Conservation (phyloP, 345 rosid species). For the Lepidium aucheri region DNA sequence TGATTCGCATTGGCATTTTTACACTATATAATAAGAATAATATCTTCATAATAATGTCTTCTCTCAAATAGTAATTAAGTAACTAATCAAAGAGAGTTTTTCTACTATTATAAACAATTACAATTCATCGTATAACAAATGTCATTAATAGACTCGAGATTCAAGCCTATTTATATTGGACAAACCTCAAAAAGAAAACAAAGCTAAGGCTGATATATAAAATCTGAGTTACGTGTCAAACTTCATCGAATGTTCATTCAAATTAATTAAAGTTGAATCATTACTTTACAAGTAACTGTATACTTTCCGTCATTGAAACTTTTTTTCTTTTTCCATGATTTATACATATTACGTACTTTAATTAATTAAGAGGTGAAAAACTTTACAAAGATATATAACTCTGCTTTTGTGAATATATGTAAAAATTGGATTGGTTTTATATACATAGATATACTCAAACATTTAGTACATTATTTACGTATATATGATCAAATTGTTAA, state of each 20-base stretch:
- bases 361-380: background rate
- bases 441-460: no score
- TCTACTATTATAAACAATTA: background rate
- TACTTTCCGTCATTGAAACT: conserved; percentile 1
- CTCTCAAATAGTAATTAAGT: no score
- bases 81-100: background rate
- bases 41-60: no score
- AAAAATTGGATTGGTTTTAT: no score
- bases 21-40: no score
- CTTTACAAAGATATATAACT: background rate
- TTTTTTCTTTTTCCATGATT: background rate
- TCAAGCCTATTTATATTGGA: background rate
- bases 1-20: background rate
- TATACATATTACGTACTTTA: background rate
- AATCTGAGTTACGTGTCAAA: background rate
- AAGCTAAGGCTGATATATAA: background rate
- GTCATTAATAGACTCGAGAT: background rate
- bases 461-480: background rate
- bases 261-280: background rate
- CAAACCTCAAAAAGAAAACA: background rate
- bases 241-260: background rate
- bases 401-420: background rate
- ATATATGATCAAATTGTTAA: background rate
- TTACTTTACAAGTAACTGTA: background rate
- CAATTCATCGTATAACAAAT: background rate